A percentile compares a stretch with the other conserved stretches of the same genome.
These are phyloP conservation scores for Eucalyptus caleyi DNA, from an alignment of 345 rosid genomes.

Conservation along the genomic window DNA sequence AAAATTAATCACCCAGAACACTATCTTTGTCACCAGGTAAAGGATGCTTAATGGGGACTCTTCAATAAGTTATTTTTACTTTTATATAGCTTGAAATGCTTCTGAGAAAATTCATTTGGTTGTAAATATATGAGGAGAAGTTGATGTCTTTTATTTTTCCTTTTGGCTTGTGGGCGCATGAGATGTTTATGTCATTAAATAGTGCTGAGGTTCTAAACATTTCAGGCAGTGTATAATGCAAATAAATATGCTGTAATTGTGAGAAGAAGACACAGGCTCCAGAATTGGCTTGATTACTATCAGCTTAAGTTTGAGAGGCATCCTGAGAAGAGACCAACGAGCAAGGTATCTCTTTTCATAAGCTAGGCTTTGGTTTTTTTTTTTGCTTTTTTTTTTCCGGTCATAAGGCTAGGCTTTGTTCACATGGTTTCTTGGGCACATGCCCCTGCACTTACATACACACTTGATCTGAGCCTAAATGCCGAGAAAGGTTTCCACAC, in stretches of 20 bases:
- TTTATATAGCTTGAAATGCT: not conserved
- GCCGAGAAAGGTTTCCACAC: not conserved
- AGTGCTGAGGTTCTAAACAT: not conserved
- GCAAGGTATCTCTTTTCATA: slow-evolving; percentile 26
- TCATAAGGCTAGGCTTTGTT: not conserved
- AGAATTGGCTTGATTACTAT: slow-evolving; percentile 82
- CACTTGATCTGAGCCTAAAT: not conserved
- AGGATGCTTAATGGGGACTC: not conserved
- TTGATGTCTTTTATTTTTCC: not conserved
- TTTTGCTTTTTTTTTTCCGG: no score
- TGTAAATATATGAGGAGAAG: not conserved
- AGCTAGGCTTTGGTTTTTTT: not conserved
- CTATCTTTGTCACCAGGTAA: slow-evolving; percentile 90
- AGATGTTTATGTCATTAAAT: not conserved
- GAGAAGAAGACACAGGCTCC: slow-evolving; percentile 64
- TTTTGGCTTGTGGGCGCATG: not conserved
- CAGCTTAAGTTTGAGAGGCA: slow-evolving; percentile 75
- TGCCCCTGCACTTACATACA: not conserved
- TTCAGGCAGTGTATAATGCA: slow-evolving; percentile 80
- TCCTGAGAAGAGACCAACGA: slow-evolving; percentile 65
- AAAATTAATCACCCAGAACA: slow-evolving; percentile 76
- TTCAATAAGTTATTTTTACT: not conserved
- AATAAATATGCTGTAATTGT: slow-evolving; percentile 63
- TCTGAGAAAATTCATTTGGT: not conserved
- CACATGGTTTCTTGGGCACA: not conserved